A percentile compares a stretch with the other conserved stretches of the same genome.
Conservation (phyloP, 2,329 filamentous ascomycete species). For the Trichoderma oligosporum region DNA sequence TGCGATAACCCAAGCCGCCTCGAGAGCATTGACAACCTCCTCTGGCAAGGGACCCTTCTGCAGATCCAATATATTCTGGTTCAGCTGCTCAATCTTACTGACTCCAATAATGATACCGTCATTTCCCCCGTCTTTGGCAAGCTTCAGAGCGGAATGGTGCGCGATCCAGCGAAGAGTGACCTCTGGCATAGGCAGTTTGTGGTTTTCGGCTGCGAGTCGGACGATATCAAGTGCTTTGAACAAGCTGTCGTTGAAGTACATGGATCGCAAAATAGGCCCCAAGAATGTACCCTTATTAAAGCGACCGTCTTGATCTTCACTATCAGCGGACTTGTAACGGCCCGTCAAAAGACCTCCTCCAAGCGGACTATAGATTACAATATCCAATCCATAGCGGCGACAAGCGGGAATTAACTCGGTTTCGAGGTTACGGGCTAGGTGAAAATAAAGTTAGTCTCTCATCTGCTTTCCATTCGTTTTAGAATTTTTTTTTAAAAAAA, state of each 20-base stretch:
- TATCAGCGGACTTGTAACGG: background rate
- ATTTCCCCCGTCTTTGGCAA: constrained; percentile 35
- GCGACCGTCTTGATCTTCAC: background rate
- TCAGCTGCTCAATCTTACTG: constrained; percentile 46
- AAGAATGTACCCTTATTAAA: background rate
- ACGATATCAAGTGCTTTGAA: constrained; percentile 59
- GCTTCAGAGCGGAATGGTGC: constrained; percentile 56
- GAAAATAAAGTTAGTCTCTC: background rate
- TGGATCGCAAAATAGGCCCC: background rate
- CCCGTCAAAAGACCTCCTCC: constrained; percentile 11
- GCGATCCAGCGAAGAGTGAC: constrained; percentile 64
- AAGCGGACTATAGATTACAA: constrained; percentile 12
- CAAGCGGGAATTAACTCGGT: constrained; percentile 60
- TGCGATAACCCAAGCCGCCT: constrained; percentile 7
- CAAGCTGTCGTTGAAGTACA: constrained; percentile 59
- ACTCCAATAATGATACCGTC: constrained; percentile 53
- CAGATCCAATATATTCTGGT: constrained; percentile 46
- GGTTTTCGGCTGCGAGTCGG: constrained; percentile 58
- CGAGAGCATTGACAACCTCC: constrained; percentile 53
- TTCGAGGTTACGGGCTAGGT: constrained; percentile 57
- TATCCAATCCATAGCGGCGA: constrained; percentile 11
- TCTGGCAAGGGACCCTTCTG: constrained; percentile 64
- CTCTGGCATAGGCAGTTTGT: constrained; percentile 63
- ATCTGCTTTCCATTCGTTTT: too few relatives aligned
- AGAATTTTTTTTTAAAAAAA: background rate